Evolutionary conservation across 2,329 filamentous ascomycete species (phyloP).

Genomic region (Penicillium oxalicum): DNA sequence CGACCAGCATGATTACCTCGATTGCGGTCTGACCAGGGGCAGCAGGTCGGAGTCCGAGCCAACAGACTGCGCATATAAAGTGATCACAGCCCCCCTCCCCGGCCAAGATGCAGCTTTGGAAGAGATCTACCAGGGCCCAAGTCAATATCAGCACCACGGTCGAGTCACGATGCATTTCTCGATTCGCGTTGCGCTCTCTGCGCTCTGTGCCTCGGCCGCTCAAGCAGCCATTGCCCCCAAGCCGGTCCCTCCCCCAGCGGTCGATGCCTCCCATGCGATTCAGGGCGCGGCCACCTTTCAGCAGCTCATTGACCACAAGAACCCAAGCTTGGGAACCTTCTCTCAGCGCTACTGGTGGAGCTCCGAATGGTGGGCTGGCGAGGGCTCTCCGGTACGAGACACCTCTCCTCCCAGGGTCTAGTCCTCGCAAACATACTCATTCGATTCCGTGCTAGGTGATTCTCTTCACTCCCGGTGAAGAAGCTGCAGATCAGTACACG

Average conservation of each 20-base stretch:
- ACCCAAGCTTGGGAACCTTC: constrained; percentile 52
- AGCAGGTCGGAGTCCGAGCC: too few relatives aligned
- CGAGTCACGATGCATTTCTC: constrained; percentile 7
- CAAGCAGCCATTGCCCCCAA: constrained; percentile 6
- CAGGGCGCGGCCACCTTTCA: constrained; percentile 37
- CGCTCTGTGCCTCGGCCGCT: constrained; percentile 6
- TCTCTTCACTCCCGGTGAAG: constrained; percentile 51
- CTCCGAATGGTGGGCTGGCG: constrained; percentile 48
- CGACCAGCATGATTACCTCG: neutral
- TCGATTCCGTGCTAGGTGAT: constrained; percentile 33
- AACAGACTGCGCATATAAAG: neutral
- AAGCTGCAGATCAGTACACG: constrained; percentile 42
- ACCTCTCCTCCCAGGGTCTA: neutral
- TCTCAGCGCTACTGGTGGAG: constrained; percentile 51
- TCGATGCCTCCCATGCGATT: neutral
- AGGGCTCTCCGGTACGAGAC: constrained; percentile 46
- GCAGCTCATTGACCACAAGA: constrained; percentile 55
- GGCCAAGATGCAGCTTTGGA: neutral
- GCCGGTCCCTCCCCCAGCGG: constrained; percentile 11
- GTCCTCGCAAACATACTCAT: neutral
- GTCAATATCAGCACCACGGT: too few relatives aligned
- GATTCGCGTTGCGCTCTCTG: constrained; percentile 4
- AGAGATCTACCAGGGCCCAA: neutral
- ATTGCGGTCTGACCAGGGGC: too few relatives aligned
- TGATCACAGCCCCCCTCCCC: neutral